These are phyloP conservation scores for Thyridium curvatum DNA, from an alignment of 2,329 filamentous ascomycete genomes.

Conservation along the genomic window DNA sequence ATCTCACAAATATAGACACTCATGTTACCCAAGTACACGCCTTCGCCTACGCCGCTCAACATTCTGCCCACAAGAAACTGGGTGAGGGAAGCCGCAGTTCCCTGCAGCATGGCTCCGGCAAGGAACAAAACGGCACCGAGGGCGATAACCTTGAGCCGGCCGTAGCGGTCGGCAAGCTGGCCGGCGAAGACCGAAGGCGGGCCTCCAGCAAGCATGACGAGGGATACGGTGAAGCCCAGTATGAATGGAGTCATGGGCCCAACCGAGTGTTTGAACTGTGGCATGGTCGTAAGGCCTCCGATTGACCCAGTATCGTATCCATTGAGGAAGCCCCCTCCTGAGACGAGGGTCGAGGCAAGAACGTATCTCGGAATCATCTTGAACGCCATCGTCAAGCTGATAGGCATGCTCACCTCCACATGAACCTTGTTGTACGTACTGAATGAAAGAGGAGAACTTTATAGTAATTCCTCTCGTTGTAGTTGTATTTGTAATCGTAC, in stretches of 20 bases:
- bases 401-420: too few species aligned
- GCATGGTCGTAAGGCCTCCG: conserved; percentile 24
- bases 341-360: conserved; percentile 20
- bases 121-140: conserved; percentile 48
- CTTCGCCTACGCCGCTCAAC: conserved; percentile 53
- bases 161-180: conserved; percentile 48
- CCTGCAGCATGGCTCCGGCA: conserved; percentile 46
- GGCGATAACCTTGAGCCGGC: conserved; percentile 50
- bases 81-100: conserved; percentile 33
- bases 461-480: too few species aligned
- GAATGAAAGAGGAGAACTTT: too few species aligned
- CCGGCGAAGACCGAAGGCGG: conserved; percentile 52
- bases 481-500: too few species aligned
- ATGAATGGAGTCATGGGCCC: conserved; percentile 43
- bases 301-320: conserved; percentile 29
- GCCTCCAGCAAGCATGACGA: conserved; percentile 60
- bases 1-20: conserved; percentile 57
- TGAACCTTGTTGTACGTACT: too few species aligned
- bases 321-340: conserved; percentile 26
- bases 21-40: conserved; percentile 49
- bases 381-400: too few species aligned
- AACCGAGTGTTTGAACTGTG: conserved; percentile 23
- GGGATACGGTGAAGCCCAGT: conserved; percentile 52
- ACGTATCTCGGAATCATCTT: conserved; percentile 17
- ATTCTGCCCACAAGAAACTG: conserved; percentile 50